These are phyloP conservation scores for Yamadazyma olivae DNA, from an alignment of 805 yeast genomes.

Conservation along the genomic window DNA sequence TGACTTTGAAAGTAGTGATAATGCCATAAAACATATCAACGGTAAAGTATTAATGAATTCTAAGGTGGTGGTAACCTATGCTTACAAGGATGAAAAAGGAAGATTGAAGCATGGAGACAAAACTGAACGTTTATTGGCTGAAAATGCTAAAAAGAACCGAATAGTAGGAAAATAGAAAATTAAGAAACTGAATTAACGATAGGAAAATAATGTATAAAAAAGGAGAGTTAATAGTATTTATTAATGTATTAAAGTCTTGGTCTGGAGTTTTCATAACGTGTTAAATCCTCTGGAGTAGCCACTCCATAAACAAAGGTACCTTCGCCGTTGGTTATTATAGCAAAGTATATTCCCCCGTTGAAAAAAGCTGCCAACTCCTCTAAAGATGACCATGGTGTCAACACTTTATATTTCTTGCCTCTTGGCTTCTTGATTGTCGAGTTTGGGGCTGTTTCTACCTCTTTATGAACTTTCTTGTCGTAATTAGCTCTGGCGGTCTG, in stretches of 20 bases:
- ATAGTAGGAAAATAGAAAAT: too few species aligned
- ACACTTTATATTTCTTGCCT: slow-evolving; percentile 36
- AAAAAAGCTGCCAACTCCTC: slow-evolving; percentile 53
- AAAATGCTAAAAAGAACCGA: slow-evolving; percentile 51
- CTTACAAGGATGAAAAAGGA: slow-evolving; percentile 56
- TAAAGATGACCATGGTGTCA: slow-evolving; percentile 54
- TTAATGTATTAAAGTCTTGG: slow-evolving; percentile 23
- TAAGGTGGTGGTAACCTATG: slow-evolving; percentile 61
- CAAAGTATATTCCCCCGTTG: slow-evolving; percentile 48
- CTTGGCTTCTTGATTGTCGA: slow-evolving; percentile 33
- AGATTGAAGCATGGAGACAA: slow-evolving; percentile 69
- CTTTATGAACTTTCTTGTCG: slow-evolving; percentile 14
- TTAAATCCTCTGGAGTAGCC: slow-evolving; percentile 50
- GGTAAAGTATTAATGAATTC: slow-evolving; percentile 68
- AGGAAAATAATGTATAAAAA: neutral
- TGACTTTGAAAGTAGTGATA: slow-evolving; percentile 66
- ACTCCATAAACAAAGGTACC: slow-evolving; percentile 57
- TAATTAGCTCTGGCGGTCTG: slow-evolving; percentile 33
- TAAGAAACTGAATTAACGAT: neutral
- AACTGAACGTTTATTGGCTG: slow-evolving; percentile 69
- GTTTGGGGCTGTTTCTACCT: slow-evolving; percentile 4
- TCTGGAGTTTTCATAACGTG: slow-evolving; percentile 39
- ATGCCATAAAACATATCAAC: slow-evolving; percentile 66
- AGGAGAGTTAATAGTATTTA: neutral
- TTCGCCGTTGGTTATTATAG: slow-evolving; percentile 53